phyloP scores from a whole-genome alignment of 73 alveolate species.

The Paramecium sexaurelia region DNA sequence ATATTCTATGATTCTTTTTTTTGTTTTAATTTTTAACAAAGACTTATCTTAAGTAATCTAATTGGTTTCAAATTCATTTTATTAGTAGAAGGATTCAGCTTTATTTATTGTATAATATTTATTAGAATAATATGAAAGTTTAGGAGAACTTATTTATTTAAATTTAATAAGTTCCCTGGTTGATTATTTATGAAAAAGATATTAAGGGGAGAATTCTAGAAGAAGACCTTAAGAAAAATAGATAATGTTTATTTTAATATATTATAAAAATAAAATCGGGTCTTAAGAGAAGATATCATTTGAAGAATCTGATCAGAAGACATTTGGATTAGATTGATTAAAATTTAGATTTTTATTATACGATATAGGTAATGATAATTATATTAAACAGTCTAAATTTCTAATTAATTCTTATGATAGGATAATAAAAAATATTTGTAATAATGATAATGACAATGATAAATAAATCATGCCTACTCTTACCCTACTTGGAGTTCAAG shows the following conservation, averaged over 20 bases:
- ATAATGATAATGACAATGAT: neutral
- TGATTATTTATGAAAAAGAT: constrained; percentile 7
- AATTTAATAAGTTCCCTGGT: constrained; percentile 43
- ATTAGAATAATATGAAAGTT: constrained; percentile 6
- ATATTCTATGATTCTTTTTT: no score
- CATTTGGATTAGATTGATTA: constrained; percentile 36
- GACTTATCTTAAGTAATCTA: no score
- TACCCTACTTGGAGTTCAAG: constrained; percentile 86
- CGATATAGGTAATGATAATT: neutral
- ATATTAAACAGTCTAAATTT: neutral
- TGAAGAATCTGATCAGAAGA: no score
- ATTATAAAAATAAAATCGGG: no score
- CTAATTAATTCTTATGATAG: no score
- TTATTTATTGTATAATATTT: no score
- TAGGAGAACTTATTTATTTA: neutral
- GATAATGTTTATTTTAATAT: constrained; percentile 29
- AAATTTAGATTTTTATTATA: constrained; percentile 21
- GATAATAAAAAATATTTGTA: neutral
- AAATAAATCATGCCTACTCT: constrained; percentile 67
- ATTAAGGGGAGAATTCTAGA: constrained; percentile 45
- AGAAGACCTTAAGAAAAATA: constrained; percentile 41
- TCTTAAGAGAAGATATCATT: no score
- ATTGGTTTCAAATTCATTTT: constrained; percentile 14
- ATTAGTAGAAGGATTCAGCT: no score
- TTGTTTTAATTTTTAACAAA: no score